phyloP scores from a whole-genome alignment of 441 rosid genomes.

The Pelargonium fulgidum region DNA sequence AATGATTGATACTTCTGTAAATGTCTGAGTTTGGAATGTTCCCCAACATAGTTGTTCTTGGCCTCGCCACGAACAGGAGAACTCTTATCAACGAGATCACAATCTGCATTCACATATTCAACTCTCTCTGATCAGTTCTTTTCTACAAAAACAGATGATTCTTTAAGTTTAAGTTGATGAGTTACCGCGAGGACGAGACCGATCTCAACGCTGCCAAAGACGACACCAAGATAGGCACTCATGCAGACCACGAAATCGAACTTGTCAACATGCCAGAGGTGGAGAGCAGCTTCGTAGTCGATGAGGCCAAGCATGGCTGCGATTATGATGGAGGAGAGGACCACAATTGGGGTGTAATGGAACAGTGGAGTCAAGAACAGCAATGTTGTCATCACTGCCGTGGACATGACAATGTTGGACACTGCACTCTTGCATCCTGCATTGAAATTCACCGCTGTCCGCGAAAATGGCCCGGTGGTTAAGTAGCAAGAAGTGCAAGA shows the following conservation, averaged over 20 bases:
- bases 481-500: slow-evolving; percentile 58
- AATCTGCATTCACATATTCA: slow-evolving; percentile 22
- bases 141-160: not conserved
- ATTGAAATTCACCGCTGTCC: slow-evolving; percentile 80
- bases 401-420: slow-evolving; percentile 73
- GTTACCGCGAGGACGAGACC: slow-evolving; percentile 72
- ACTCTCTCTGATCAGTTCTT: not conserved
- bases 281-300: slow-evolving; percentile 48
- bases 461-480: slow-evolving; percentile 78
- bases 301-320: slow-evolving; percentile 85
- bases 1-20: slow-evolving; percentile 65
- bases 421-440: slow-evolving; percentile 62
- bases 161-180: not conserved
- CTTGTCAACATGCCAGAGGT: slow-evolving; percentile 67
- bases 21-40: slow-evolving; percentile 42
- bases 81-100: slow-evolving; percentile 55
- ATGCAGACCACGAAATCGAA: slow-evolving; percentile 73
- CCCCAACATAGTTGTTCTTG: slow-evolving; percentile 62
- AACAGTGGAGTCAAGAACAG: slow-evolving; percentile 71
- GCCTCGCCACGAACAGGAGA: slow-evolving; percentile 66
- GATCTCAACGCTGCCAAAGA: slow-evolving; percentile 71
- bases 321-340: slow-evolving; percentile 75
- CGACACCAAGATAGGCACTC: slow-evolving; percentile 65
- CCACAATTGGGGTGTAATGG: slow-evolving; percentile 80
- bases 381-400: slow-evolving; percentile 72